These are phyloP conservation scores for Nakazawaea ishiwadae DNA, from an alignment of 805 yeast species.

Conservation along the genomic window DNA sequence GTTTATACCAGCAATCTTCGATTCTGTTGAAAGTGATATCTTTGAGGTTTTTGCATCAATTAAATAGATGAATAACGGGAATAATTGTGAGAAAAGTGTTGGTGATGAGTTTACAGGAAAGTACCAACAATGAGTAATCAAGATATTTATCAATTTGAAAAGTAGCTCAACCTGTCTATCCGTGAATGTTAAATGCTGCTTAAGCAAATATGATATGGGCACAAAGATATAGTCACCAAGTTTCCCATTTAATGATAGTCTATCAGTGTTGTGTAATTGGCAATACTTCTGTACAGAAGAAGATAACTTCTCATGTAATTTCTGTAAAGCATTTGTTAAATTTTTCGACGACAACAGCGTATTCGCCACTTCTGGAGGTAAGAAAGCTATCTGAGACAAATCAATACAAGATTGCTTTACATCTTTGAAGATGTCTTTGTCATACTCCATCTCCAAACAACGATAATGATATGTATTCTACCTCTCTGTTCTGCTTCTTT, in stretches of 20 bases:
- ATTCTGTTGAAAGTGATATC: conserved; percentile 29
- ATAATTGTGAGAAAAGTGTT: conserved; percentile 37
- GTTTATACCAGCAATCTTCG: conserved; percentile 30
- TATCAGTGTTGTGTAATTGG: background rate
- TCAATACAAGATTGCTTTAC: conserved; percentile 39
- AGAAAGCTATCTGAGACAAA: conserved; percentile 38
- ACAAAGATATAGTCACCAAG: conserved; percentile 61
- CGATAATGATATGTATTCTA: too few relatives aligned
- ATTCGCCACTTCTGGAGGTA: conserved; percentile 30
- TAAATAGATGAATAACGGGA: conserved; percentile 41
- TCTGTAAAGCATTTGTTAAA: conserved; percentile 28
- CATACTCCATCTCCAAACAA: conserved; percentile 10
- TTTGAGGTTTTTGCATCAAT: conserved; percentile 34
- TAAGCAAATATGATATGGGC: conserved; percentile 52
- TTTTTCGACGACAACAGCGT: conserved; percentile 22
- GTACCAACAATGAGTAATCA: conserved; percentile 48
- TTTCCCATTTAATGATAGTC: conserved; percentile 25
- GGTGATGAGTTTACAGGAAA: conserved; percentile 28
- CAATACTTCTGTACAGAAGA: conserved; percentile 8
- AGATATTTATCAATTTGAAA: conserved; percentile 36
- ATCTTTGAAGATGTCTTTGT: conserved; percentile 19
- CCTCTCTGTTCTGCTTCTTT: too few relatives aligned
- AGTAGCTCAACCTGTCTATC: conserved; percentile 41
- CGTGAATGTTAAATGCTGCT: conserved; percentile 36
- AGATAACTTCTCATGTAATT: conserved; percentile 24